Conservation (phyloP, 179 eudicot species). For the Nepenthes alata region DNA sequence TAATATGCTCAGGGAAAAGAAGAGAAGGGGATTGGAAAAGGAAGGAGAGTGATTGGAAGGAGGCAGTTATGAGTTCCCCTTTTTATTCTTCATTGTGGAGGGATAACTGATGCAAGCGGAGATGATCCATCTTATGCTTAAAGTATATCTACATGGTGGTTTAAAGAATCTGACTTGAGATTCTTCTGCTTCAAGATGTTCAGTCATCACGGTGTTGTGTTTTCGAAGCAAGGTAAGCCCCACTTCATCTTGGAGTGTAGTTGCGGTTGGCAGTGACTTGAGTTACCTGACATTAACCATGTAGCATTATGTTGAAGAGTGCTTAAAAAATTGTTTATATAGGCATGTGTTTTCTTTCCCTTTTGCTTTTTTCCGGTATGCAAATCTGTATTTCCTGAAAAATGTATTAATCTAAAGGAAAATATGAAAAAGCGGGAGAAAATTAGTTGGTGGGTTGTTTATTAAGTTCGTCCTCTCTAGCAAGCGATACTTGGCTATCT, state of each 20-base stretch:
- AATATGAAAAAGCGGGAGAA: too few relatives aligned
- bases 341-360: too few relatives aligned
- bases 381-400: too few relatives aligned
- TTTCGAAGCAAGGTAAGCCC: slow-evolving; percentile 3
- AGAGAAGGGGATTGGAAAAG: slow-evolving; percentile 16
- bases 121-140: not conserved
- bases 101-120: slow-evolving; percentile 2
- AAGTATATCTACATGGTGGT: slow-evolving; percentile 3
- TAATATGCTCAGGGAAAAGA: slow-evolving; percentile 6
- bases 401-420: too few relatives aligned
- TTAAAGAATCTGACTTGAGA: slow-evolving; percentile 3
- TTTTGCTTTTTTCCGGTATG: too few relatives aligned
- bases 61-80: not conserved
- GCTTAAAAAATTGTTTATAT: too few relatives aligned
- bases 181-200: slow-evolving; percentile 8
- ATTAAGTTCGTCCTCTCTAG: too few relatives aligned
- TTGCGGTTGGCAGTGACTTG: slow-evolving; percentile 12
- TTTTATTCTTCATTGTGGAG: not conserved
- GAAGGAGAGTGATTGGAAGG: not conserved
- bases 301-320: too few relatives aligned
- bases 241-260: slow-evolving; percentile 17
- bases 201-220: not conserved
- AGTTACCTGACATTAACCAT: too few relatives aligned
- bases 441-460: too few relatives aligned
- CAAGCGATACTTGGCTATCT: too few relatives aligned